Percentiles rank a stretch among this genome's conserved stretches.
phyloP scores from a whole-genome alignment of 176 grass and related monocot species.

The Aegilops umbellulata region DNA sequence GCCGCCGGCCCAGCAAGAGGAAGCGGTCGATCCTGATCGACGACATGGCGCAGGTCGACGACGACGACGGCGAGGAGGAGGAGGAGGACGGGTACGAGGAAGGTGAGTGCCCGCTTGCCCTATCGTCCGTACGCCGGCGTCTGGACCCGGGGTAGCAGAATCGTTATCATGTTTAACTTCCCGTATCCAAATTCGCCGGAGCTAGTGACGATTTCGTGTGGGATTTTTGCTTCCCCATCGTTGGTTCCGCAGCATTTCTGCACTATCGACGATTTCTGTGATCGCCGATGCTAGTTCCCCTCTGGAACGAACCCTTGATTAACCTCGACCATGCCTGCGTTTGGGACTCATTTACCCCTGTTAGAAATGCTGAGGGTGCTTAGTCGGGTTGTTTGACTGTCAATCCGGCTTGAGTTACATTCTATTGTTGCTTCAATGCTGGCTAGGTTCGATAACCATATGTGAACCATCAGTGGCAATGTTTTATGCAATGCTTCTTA shows the following conservation, averaged over 20 bases:
- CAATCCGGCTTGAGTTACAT: not conserved
- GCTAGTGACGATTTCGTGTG: not conserved
- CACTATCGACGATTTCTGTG: not conserved
- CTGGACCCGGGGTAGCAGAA: not conserved
- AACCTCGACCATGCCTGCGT: not conserved
- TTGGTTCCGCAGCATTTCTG: not conserved
- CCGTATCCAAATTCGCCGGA: not conserved
- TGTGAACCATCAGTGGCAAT: too few species aligned
- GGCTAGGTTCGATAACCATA: not conserved
- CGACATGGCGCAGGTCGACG: constrained; percentile 58
- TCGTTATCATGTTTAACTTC: not conserved
- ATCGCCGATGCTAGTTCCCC: not conserved
- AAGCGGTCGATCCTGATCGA: constrained; percentile 56
- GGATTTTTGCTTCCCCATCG: not conserved
- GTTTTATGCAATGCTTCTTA: not conserved
- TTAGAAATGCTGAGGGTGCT: not conserved
- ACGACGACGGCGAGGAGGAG: constrained; percentile 48
- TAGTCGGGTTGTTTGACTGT: not conserved
- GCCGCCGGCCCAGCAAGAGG: constrained; percentile 25
- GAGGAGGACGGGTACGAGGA: constrained; percentile 46
- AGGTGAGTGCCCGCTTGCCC: constrained; percentile 35
- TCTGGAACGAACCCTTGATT: not conserved
- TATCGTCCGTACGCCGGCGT: not conserved
- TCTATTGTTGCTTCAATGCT: not conserved
- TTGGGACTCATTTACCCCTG: not conserved